Evolutionary conservation across 805 yeast genomes (phyloP).

Genomic region (Candida vartiovaarae): DNA sequence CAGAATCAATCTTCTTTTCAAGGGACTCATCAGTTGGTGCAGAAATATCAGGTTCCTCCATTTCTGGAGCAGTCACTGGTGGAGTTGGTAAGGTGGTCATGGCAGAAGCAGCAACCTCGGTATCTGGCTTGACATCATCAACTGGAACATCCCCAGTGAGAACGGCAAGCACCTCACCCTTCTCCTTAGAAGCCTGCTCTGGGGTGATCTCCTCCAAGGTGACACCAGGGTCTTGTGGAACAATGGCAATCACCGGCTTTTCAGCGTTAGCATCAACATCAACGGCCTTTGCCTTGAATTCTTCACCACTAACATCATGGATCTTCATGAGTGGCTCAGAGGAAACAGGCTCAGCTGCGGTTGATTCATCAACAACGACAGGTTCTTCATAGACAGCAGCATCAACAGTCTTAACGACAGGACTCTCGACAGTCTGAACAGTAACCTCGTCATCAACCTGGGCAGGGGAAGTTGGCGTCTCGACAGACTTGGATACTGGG

Average conservation of each 20-base stretch:
- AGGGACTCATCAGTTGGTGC: background rate
- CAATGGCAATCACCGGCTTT: slow-evolving; percentile 8
- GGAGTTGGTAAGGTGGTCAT: slow-evolving; percentile 16
- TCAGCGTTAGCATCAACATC: slow-evolving; percentile 8
- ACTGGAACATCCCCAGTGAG: slow-evolving; percentile 7
- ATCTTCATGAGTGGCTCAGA: slow-evolving; percentile 3
- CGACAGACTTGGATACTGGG: slow-evolving; percentile 1
- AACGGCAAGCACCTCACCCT: slow-evolving; percentile 10
- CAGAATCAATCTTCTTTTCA: slow-evolving; percentile 2
- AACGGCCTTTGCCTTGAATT: slow-evolving; percentile 9
- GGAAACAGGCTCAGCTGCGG: background rate
- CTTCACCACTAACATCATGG: slow-evolving; percentile 4
- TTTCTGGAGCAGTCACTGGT: slow-evolving; percentile 11
- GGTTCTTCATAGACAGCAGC: background rate
- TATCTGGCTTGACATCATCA: slow-evolving; percentile 7
- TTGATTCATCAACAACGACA: background rate
- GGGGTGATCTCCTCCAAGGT: slow-evolving; percentile 11
- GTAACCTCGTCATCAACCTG: slow-evolving; percentile 1
- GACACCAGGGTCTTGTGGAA: slow-evolving; percentile 7
- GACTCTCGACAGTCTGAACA: background rate
- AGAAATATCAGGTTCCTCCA: background rate
- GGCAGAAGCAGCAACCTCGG: slow-evolving; percentile 1
- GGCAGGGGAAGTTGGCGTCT: slow-evolving; percentile 1
- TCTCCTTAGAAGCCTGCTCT: slow-evolving; percentile 15
- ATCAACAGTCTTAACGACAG: slow-evolving; percentile 1